Evolutionary conservation across 2,329 filamentous ascomycete genomes (phyloP).

Genomic region (Calonectria montana): DNA sequence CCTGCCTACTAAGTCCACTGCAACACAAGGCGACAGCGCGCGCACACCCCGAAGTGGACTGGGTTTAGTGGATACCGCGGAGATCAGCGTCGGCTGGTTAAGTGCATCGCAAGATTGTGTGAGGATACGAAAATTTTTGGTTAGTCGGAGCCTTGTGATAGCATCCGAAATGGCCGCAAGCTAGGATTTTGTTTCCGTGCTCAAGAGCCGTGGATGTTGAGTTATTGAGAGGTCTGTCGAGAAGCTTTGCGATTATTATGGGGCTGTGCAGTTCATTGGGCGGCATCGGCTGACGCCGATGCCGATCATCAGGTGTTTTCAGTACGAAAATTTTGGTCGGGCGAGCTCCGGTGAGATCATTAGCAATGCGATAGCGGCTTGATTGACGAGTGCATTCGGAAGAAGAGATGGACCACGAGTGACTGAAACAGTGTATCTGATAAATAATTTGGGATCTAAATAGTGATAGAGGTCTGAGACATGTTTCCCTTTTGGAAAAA

Average conservation of each 20-base stretch:
- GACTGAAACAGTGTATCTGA: not conserved
- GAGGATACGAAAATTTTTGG: no score
- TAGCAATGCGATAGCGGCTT: not conserved
- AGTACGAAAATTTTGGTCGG: not conserved
- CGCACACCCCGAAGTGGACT: no score
- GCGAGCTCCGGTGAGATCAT: not conserved
- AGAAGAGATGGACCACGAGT: not conserved
- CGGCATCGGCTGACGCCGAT: not conserved
- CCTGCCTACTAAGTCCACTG: no score
- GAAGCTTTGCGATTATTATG: not conserved
- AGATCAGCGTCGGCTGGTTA: no score
- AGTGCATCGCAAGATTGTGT: no score
- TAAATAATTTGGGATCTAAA: not conserved
- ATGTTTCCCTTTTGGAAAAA: not conserved
- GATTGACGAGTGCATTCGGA: not conserved
- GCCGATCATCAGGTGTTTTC: slow-evolving; percentile 1
- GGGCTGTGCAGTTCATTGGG: not conserved
- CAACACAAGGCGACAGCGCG: no score
- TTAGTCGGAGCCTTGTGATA: not conserved
- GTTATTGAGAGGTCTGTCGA: not conserved
- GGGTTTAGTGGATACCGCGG: no score
- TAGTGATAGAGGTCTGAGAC: no score
- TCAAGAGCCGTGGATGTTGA: not conserved
- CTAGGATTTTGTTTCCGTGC: not conserved
- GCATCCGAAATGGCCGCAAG: not conserved